Base-by-base conservation (phyloP, 2,329 filamentous ascomycete species). In the Scorias spongiosa region DNA sequence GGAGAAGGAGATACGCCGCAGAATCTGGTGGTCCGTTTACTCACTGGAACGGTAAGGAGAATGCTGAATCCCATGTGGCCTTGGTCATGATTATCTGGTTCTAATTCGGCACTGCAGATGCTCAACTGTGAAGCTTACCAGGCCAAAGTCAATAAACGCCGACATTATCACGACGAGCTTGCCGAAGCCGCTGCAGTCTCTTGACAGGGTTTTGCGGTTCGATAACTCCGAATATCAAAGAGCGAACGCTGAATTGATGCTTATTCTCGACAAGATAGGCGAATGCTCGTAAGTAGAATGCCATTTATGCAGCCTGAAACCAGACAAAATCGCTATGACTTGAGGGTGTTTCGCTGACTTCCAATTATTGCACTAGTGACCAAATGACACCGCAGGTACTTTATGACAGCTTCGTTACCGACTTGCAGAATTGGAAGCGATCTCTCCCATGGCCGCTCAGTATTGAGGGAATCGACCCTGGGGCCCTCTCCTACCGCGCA, bases 1-100 rank as follows among this genome's bases (percentile, higher is more conserved):
- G 37, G 66, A 71, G 38, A 65, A 69, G 48, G 68, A 59, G 26
- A 40, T 30, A 26, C 39, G 43, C 9, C 40, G 43, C 18, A 39
- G 43, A 5, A 17, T 45, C 2, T 45, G 43, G 43, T 45, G 43
- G 43, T 18, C 43, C 2, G 29, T 45, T 14, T 45, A 42, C 34
- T 41, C 43, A 9, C 20, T 45, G 7, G 43, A 45, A 26, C 40
- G 43, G 43, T 36, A 28, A 29, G 37, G n/a, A 12, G 7, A 26
- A 26, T 26, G 7, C 20, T 7, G 20, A 26, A 26, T 26, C 20
- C 20, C 20, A 26, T 7, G 20, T 26, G 20, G 20, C 20, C 20
- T 3, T 7, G 7, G 20, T 26, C 20, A 7, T 26, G 20, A 26
- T 26, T 7, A 26, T 26, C 20, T 26, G 7, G 20, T 3, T 26